Conservation (phyloP, 768 basidiomycete genomes). For the Serendipita sp. region DNA sequence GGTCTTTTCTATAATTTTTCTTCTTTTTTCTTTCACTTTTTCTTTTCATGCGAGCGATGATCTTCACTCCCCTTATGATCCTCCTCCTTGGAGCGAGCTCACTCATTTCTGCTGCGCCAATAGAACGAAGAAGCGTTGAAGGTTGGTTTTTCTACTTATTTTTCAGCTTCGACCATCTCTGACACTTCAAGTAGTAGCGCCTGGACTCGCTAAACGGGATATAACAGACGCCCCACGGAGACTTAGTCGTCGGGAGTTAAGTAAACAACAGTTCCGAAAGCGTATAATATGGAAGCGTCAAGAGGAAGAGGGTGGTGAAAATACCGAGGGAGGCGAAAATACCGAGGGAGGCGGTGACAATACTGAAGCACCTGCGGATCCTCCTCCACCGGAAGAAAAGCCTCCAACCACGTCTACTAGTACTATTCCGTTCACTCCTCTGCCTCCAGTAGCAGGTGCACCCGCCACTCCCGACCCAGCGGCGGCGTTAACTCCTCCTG, state of each 20-base stretch:
- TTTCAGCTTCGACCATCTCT: not conserved
- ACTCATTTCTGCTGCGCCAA: slow-evolving; percentile 15
- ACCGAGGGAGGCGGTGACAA: not conserved
- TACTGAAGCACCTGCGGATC: not conserved
- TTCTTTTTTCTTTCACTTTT: not conserved
- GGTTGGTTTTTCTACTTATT: too few species aligned
- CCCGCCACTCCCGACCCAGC: not conserved
- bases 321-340: not conserved
- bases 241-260: not conserved
- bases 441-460: not conserved
- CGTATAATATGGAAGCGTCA: not conserved
- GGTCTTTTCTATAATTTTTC: not conserved
- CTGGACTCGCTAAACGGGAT: not conserved
- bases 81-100: slow-evolving; percentile 15
- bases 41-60: not conserved
- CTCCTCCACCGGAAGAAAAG: not conserved
- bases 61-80: not conserved
- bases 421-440: not conserved
- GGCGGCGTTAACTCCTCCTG: not conserved
- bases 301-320: not conserved
- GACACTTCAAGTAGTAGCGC: not conserved
- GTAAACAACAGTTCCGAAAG: not conserved
- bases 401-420: not conserved
- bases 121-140: slow-evolving; percentile 35
- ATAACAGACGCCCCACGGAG: not conserved